These are phyloP conservation scores for Brassica nigra DNA, from an alignment of 345 rosid species.

Conservation along the genomic window DNA sequence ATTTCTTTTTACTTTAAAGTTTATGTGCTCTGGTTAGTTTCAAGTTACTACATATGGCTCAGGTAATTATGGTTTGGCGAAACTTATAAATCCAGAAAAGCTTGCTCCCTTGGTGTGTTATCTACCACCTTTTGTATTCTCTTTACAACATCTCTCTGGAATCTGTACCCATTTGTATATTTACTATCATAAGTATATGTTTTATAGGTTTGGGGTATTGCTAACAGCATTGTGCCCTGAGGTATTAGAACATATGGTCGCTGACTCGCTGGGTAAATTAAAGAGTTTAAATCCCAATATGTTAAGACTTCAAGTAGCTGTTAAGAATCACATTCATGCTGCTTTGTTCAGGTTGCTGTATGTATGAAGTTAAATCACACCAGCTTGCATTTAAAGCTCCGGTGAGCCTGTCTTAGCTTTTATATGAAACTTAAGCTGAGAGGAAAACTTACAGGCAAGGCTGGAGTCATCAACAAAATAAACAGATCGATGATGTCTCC, in stretches of 20 bases:
- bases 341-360: conserved; percentile 80
- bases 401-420: conserved; percentile 52
- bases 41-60: conserved; percentile 38
- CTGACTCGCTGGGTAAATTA: conserved; percentile 85
- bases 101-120: conserved; percentile 80
- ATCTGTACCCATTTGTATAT: background rate
- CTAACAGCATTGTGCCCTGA: conserved; percentile 90
- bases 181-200: too few relatives aligned
- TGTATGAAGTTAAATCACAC: conserved; percentile 94
- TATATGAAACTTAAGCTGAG: conserved; percentile 11
- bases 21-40: conserved; percentile 35
- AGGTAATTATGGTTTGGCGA: conserved; percentile 97
- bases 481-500: conserved; percentile 86
- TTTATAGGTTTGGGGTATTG: too few relatives aligned
- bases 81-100: conserved; percentile 77
- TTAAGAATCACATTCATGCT: conserved; percentile 21
- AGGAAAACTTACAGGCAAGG: conserved; percentile 54
- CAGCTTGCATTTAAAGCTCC: conserved; percentile 93
- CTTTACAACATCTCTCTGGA: conserved; percentile 12
- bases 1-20: conserved; percentile 27
- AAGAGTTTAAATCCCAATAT: conserved; percentile 17
- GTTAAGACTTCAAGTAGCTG: background rate
- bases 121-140: background rate
- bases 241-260: conserved; percentile 91
- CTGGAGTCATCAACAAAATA: conserved; percentile 85